These are phyloP conservation scores for Leptodontidium sp. DNA, from an alignment of 2,329 filamentous ascomycete genomes.

Conservation along the genomic window DNA sequence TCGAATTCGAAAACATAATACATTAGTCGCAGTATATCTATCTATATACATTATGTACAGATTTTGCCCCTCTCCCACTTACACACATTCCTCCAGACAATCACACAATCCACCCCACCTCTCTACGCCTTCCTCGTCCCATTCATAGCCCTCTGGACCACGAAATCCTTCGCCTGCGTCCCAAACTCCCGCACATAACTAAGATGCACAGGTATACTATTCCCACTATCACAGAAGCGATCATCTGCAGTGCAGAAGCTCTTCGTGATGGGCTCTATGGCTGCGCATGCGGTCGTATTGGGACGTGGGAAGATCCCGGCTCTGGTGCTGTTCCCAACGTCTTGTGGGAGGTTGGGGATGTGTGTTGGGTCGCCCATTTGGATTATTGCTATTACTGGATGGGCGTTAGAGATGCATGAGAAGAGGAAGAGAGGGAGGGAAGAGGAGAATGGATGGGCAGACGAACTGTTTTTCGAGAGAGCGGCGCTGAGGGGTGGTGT, in stretches of 20 bases:
- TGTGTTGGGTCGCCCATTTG: slow-evolving; percentile 50
- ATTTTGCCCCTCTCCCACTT: no score
- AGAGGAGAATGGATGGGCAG: not conserved
- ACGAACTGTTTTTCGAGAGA: slow-evolving; percentile 29
- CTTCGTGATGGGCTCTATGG: slow-evolving; percentile 27
- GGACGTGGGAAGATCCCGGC: slow-evolving; percentile 42
- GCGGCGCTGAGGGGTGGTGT: slow-evolving; percentile 30
- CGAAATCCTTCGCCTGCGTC: slow-evolving; percentile 21
- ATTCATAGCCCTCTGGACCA: slow-evolving; percentile 13
- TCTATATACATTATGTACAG: no score
- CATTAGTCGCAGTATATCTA: no score
- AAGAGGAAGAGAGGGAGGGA: not conserved
- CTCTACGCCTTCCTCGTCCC: slow-evolving; percentile 1
- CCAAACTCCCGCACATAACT: slow-evolving; percentile 32
- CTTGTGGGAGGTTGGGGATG: slow-evolving; percentile 43
- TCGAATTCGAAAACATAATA: no score
- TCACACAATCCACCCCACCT: no score
- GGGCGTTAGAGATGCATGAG: slow-evolving; percentile 3
- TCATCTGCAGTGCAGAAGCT: slow-evolving; percentile 33
- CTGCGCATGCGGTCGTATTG: slow-evolving; percentile 21
- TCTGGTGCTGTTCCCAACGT: slow-evolving; percentile 43
- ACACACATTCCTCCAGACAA: no score
- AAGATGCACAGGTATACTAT: slow-evolving; percentile 27
- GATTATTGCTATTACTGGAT: slow-evolving; percentile 44
- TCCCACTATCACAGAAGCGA: slow-evolving; percentile 35